Evolutionary conservation across 192 early-diverging fungal species (phyloP).

Genomic region (Backusella mclennaniae): DNA sequence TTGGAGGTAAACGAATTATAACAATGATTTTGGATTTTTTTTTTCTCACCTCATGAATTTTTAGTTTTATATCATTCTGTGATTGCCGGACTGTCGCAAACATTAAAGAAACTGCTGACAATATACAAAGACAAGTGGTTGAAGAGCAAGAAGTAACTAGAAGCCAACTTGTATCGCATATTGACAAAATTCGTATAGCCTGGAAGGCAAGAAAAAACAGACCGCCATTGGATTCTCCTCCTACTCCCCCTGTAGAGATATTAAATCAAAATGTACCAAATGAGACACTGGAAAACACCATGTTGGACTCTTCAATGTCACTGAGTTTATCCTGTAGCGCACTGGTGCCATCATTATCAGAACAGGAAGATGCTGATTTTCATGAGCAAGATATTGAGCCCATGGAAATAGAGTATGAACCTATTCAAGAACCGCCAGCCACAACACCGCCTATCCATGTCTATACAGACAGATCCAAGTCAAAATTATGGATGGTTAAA

Average conservation of each 20-base stretch:
- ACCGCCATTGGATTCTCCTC: too few species aligned
- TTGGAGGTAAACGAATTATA: conserved; percentile 35
- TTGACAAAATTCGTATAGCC: conserved; percentile 31
- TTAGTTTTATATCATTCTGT: conserved; percentile 46
- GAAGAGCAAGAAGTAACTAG: conserved; percentile 52
- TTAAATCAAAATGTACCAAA: neutral
- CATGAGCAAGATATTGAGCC: neutral
- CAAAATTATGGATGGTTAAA: neutral
- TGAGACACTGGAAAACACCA: neutral
- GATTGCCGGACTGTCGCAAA: conserved; percentile 58
- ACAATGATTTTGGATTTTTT: neutral
- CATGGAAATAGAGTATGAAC: too few species aligned
- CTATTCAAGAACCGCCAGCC: neutral
- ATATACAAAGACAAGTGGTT: conserved; percentile 45
- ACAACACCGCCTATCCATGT: neutral
- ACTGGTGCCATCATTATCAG: neutral
- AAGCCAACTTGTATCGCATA: conserved; percentile 35
- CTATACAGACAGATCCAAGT: neutral
- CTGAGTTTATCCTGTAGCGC: neutral
- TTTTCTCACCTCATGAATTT: neutral
- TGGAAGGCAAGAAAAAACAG: conserved; percentile 40
- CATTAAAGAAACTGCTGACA: conserved; percentile 44
- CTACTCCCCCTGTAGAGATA: neutral
- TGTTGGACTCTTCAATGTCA: neutral
- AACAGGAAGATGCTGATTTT: neutral